A percentile compares a stretch with the other conserved stretches of the same genome.
Evolutionary conservation across 1,284 basidiomycete species (phyloP).

Genomic region (Mrakiaceae sp.): DNA sequence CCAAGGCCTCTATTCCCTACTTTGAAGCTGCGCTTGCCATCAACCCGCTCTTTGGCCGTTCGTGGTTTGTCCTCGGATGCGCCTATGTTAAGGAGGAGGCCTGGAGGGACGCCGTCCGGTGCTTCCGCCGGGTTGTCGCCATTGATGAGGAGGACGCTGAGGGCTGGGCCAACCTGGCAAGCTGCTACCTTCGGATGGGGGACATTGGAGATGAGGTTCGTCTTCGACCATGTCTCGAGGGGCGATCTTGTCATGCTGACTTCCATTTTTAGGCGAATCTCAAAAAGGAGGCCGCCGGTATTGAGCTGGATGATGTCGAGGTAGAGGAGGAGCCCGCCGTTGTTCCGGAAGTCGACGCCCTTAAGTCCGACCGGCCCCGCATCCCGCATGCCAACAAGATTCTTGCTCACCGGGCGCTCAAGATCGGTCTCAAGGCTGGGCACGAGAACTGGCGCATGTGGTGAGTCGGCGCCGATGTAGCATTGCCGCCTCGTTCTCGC

Average conservation of each 20-base stretch:
- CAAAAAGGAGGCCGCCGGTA: slow-evolving; percentile 24
- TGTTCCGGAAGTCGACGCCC: background rate
- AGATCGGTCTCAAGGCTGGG: slow-evolving; percentile 69
- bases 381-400: slow-evolving; percentile 52
- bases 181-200: slow-evolving; percentile 77
- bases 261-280: slow-evolving; percentile 1
- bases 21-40: slow-evolving; percentile 67
- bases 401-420: slow-evolving; percentile 87
- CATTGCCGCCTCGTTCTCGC: too few species aligned
- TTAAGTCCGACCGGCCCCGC: slow-evolving; percentile 19
- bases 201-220: slow-evolving; percentile 24
- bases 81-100: slow-evolving; percentile 65
- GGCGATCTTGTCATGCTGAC: background rate
- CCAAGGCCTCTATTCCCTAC: slow-evolving; percentile 51
- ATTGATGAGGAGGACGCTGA: slow-evolving; percentile 95
- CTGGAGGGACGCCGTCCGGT: slow-evolving; percentile 72
- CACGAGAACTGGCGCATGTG: slow-evolving; percentile 97
- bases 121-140: slow-evolving; percentile 73
- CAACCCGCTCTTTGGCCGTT: slow-evolving; percentile 73
- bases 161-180: slow-evolving; percentile 97
- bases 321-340: slow-evolving; percentile 4
- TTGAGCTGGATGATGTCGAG: slow-evolving; percentile 13
- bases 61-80: slow-evolving; percentile 95
- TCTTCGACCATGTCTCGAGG: slow-evolving; percentile 1
- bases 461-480: slow-evolving; percentile 27